Base-by-base conservation (phyloP, 1,139 yeast genomes). In the Candida labiduridarum region DNA sequence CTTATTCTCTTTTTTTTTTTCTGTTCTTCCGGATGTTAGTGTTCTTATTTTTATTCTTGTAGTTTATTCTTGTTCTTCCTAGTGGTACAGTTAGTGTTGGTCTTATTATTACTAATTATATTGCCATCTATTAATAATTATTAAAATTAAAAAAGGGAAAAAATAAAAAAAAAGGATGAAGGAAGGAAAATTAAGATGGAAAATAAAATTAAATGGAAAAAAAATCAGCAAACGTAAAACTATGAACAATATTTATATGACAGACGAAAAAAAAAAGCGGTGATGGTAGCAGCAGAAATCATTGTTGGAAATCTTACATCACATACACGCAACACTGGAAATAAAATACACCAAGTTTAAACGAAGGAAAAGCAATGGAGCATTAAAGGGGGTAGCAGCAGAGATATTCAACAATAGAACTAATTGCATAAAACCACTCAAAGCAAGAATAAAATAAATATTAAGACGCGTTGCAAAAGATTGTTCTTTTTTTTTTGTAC, bases 371-470 rank as follows among this genome's bases (percentile, higher is more conserved):
- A 22, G 5, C 12, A 22, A 22, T 7, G 27, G 3, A 22, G 15
- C 16, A 19, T 38, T 38, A 22, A 38, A 38, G 41, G 41, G 41
- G 41, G 41, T 38, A 38, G 30, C 41, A 36, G 41, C 18, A 36
- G 29, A 36, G 14, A 12, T 36, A n/a, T 36, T 19, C 41, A 36
- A 36, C 41, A 36, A 34, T 34, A 34, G 11, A 14, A 7, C 14
- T 29, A 11, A 30, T 4, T 10, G n/a, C n/a, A 12, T 30, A 3
- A 30, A 12, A 30, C 8, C 12, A 34, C 14, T 34, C 19, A 34
- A 14, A 6, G 15, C 15, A 8, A 34, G 14, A 30, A 30, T 5
- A 30, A 30, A 30, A 30, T 8, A 29, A 29, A 29, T 8, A 30
- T 16, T 16, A 14, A 34, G 38, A 34, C 38, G 38, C 38, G 38